phyloP scores from a whole-genome alignment of 257 asterid species.

The Anisodus tanguticus region DNA sequence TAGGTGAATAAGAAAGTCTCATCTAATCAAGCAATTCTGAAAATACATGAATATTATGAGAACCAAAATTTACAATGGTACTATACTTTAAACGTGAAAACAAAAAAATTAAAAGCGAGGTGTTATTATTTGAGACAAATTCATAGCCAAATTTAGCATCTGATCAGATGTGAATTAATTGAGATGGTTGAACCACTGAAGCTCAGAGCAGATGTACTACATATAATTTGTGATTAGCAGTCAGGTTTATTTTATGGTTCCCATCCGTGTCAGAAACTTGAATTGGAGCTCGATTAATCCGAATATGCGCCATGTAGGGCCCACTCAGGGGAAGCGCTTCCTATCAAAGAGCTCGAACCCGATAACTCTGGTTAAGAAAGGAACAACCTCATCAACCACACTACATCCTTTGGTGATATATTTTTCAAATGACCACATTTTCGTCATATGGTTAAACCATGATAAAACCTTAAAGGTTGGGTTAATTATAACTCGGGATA shows the following conservation, averaged over 20 bases:
- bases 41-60: not conserved
- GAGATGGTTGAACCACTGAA: not conserved
- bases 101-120: not conserved
- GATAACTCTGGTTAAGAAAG: too few species aligned
- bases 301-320: too few species aligned
- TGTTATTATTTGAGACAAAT: not conserved
- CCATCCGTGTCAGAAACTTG: too few species aligned
- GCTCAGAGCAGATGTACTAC: not conserved
- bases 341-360: too few species aligned
- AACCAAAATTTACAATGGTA: not conserved
- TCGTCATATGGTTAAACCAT: too few species aligned
- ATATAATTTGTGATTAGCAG: not conserved
- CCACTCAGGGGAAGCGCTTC: too few species aligned
- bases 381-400: too few species aligned
- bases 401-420: too few species aligned
- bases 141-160: conserved; percentile 19
- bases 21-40: not conserved
- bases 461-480: too few species aligned
- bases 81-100: not conserved
- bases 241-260: not conserved
- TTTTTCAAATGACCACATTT: too few species aligned
- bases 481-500: too few species aligned
- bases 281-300: too few species aligned
- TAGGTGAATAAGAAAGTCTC: not conserved
- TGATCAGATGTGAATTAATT: not conserved